Evolutionary conservation across 2,329 filamentous ascomycete genomes (phyloP), one percentile per base, ranked within the genome.

Genomic region (Iodosphaeria phyllophila): DNA sequence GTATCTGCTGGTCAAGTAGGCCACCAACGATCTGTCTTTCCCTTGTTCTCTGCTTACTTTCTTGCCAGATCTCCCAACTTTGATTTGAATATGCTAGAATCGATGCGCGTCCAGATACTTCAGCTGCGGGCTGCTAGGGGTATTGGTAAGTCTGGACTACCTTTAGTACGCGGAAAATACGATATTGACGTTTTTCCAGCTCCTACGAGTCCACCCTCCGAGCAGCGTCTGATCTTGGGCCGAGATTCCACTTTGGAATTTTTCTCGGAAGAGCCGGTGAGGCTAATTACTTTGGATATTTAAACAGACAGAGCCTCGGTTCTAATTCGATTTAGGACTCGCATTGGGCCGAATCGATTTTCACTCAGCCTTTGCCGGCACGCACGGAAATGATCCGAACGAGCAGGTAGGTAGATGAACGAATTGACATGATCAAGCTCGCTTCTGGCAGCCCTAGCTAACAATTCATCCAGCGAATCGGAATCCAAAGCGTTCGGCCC

Each of bases 291-390:
- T 19, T 9, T 14, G 5, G 2, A 20, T n/a, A 8, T 20, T 21
- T 22, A 29, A 24, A 24, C 34, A 27, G 34, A 31, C 22, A 14
- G 16, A 18, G 13, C 16, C 16, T 26, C 30, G 4, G 5, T 19
- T 15, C 4, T 12, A 5, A 5, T 22, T 29, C 13, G 30, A 7
- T 6, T 19, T 20, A 69, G 62, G 48, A 47, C 24, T 44, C 52
- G 4, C 66, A 73, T 37, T 74, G 68, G 68, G 64, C 66, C 5
- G 58, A 69, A 34, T 54, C 62, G 20, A 66, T 73, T 13, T 72
- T 73, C 33, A 60, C 60, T 1, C 48, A 59, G 12, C 59, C 60
- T 0, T 44, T 66, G 19, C 54, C 63, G 1, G 56, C 54, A 8
- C 50, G 56, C 8, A 68, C 62, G 4, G 48, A 52, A 5, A 43